A percentile compares a stretch with the other conserved stretches of the same genome.
These are phyloP conservation scores for Mycena indigotica DNA, from an alignment of 768 basidiomycete species.

Conservation along the genomic window DNA sequence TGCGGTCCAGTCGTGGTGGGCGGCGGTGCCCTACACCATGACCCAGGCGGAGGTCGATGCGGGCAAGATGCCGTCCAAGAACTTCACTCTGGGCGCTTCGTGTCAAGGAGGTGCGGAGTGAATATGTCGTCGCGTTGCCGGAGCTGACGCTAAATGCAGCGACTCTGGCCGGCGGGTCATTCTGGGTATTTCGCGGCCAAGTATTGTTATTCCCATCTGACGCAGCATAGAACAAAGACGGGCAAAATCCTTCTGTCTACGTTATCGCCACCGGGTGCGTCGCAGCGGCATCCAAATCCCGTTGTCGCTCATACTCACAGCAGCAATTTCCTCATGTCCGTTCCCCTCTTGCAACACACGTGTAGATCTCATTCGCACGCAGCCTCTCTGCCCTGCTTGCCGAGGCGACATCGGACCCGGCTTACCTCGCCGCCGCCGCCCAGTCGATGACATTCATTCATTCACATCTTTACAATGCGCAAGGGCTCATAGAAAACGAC, in stretches of 20 bases:
- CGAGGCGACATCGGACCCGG: constrained; percentile 12
- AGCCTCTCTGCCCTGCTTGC: constrained; percentile 15
- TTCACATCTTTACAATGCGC: neutral
- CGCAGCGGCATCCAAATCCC: neutral
- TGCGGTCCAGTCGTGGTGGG: constrained; percentile 1
- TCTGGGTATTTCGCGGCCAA: neutral
- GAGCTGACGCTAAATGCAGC: neutral
- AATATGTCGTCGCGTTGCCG: neutral
- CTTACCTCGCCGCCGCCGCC: constrained; percentile 2
- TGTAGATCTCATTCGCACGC: neutral
- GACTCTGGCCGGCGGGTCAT: constrained; percentile 6
- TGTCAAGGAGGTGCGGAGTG: constrained; percentile 1
- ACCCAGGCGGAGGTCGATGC: neutral
- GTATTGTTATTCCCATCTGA: too few relatives aligned
- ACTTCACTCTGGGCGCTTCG: neutral
- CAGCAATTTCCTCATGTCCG: constrained; percentile 6
- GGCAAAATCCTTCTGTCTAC: neutral
- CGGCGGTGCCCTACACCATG: neutral
- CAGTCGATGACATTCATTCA: neutral
- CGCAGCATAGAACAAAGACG: neutral
- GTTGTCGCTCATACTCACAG: neutral
- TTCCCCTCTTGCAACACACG: neutral
- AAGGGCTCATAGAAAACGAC: neutral
- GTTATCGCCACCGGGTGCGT: neutral
- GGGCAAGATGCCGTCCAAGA: neutral